Evolutionary conservation across 305 asterid species (phyloP).

Genomic region (Fraxinus platypoda): DNA sequence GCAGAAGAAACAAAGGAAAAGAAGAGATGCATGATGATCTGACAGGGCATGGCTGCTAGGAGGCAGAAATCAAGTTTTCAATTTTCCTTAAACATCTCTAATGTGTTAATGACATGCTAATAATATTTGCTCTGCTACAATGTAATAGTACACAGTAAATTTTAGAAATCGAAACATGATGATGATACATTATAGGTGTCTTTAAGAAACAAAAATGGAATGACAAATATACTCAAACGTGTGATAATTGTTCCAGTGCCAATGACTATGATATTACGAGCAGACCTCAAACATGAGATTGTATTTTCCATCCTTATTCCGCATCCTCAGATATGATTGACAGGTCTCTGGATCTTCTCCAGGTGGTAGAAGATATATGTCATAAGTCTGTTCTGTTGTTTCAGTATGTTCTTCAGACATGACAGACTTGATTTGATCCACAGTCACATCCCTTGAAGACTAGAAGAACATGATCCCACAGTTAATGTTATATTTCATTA

Average conservation of each 20-base stretch:
- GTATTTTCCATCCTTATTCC: constrained; percentile 96
- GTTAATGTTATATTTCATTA: constrained; percentile 13
- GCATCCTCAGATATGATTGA: constrained; percentile 97
- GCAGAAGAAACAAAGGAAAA: background rate
- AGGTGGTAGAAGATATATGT: constrained; percentile 96
- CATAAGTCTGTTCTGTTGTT: constrained; percentile 78
- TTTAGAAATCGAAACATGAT: constrained; percentile 5
- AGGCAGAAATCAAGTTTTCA: constrained; percentile 1
- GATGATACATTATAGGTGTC: constrained; percentile 9
- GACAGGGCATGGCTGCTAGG: constrained; percentile 1
- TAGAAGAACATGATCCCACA: constrained; percentile 35
- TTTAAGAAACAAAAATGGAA: background rate
- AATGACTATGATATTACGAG: constrained; percentile 12
- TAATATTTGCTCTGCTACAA: background rate
- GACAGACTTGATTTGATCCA: constrained; percentile 68
- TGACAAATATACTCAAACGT: constrained; percentile 3
- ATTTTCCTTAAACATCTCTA: constrained; percentile 17
- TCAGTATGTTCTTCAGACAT: constrained; percentile 69
- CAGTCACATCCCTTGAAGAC: constrained; percentile 61
- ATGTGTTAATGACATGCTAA: constrained; percentile 2
- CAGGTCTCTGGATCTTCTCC: constrained; percentile 99
- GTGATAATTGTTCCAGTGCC: background rate
- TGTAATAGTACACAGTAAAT: background rate
- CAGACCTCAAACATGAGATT: constrained; percentile 99
- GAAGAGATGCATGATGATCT: background rate